Conservation (phyloP, 495 filamentous ascomycete species). For the Penicillium malachiteum region DNA sequence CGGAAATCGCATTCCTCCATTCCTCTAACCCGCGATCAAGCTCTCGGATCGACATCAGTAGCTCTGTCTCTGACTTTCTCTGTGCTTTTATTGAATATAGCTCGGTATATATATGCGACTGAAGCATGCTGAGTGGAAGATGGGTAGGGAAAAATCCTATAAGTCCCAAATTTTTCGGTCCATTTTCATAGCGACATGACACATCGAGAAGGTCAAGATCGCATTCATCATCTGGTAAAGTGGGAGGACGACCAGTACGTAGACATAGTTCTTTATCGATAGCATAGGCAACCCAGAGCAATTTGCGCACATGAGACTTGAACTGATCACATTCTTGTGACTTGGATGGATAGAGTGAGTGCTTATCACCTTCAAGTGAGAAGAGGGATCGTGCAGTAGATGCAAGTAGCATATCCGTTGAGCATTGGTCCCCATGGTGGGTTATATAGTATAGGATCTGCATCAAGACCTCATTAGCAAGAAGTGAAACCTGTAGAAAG, state of each 20-base stretch:
- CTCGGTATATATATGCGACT: slow-evolving; percentile 1
- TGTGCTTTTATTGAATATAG: not conserved
- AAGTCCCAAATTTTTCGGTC: too few species aligned
- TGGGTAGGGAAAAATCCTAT: not conserved
- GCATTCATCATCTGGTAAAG: slow-evolving; percentile 24
- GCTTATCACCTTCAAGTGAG: too few species aligned
- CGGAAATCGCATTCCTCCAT: slow-evolving; percentile 15
- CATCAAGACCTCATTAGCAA: too few species aligned
- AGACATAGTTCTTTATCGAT: slow-evolving; percentile 32
- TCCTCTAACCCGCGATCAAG: slow-evolving; percentile 15
- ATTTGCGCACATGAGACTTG: slow-evolving; percentile 18
- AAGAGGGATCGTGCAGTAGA: too few species aligned
- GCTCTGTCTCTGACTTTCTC: not conserved
- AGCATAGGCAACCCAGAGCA: slow-evolving; percentile 34
- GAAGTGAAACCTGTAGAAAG: too few species aligned
- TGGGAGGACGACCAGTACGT: slow-evolving; percentile 22
- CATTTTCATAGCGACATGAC: too few species aligned
- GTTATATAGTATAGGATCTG: too few species aligned
- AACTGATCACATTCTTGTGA: too few species aligned
- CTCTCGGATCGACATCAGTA: slow-evolving; percentile 14
- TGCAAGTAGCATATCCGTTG: too few species aligned
- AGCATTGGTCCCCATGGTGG: too few species aligned
- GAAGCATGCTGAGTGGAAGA: slow-evolving; percentile 12
- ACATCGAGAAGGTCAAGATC: slow-evolving; percentile 22
- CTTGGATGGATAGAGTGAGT: too few species aligned